phyloP scores from a whole-genome alignment of 225 moss, liverwort and hornwort species.

The Lunularia cruciata region DNA sequence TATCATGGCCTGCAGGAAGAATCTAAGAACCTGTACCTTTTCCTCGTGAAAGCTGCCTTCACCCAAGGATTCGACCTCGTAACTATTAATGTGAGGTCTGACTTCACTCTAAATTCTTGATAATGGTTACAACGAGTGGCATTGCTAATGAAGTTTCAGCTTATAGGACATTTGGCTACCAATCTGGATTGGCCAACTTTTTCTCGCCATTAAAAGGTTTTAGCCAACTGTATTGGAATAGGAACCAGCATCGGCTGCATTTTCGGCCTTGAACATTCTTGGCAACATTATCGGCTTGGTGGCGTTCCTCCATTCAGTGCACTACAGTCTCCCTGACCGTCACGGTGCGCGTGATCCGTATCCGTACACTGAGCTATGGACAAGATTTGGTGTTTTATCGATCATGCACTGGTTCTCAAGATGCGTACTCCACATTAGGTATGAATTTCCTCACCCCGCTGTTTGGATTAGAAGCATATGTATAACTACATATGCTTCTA shows the following conservation, averaged over 20 bases:
- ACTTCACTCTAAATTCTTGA: slow-evolving; percentile 32
- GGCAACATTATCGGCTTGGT: slow-evolving; percentile 35
- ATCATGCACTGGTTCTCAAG: slow-evolving; percentile 34
- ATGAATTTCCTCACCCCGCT: background rate
- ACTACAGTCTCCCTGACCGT: slow-evolving; percentile 22
- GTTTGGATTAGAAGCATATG: too few species aligned
- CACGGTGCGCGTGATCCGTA: slow-evolving; percentile 24
- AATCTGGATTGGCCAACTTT: background rate
- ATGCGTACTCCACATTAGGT: slow-evolving; percentile 30
- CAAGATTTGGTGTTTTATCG: slow-evolving; percentile 33
- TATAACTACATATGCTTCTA: too few species aligned
- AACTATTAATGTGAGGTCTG: slow-evolving; percentile 52
- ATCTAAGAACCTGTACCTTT: slow-evolving; percentile 25
- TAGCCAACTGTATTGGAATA: slow-evolving; percentile 7
- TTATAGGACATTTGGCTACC: background rate
- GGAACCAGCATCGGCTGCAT: slow-evolving; percentile 35
- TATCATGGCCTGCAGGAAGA: slow-evolving; percentile 21
- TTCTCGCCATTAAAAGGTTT: background rate
- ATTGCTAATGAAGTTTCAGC: background rate
- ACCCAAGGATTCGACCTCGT: slow-evolving; percentile 22
- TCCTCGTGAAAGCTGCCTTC: slow-evolving; percentile 28
- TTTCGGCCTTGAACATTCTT: slow-evolving; percentile 34
- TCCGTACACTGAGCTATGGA: slow-evolving; percentile 40
- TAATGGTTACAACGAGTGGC: too few species aligned
- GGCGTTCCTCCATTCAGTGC: slow-evolving; percentile 27